Base-by-base conservation (phyloP, 805 yeast genomes). In the Ogataea trehaloabstinens region DNA sequence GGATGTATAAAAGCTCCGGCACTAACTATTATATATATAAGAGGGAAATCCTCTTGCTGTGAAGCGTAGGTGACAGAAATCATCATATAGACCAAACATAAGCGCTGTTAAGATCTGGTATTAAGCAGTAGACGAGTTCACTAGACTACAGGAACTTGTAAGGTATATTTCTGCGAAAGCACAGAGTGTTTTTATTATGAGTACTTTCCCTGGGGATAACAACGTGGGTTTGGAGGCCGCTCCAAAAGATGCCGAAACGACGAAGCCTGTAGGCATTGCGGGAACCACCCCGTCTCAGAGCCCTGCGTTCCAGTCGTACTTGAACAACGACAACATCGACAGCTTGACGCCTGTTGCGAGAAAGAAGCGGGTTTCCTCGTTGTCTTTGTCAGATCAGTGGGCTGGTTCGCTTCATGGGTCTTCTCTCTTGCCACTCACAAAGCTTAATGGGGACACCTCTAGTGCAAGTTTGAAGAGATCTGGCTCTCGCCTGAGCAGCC, bases 321-420 rank as follows among this genome's bases (percentile, higher is more conserved):
- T 83, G 45, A 82, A 83, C 52, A 82, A 81, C 47, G 89, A 83
- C 55, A 86, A 85, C 18, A 82, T 83, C 16, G 89, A 82, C 54
- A 73, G 74, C 39, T 61, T 83, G 54, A 73, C 72, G 38, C 90
- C 90, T 3, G 67, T 72, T 37, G 67, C 76, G 6, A 70, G 85
- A 58, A 78, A 73, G 49, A 78, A 79, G 54, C 63, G 82, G 31
- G 85, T 80, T 6, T 77, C 84, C 8, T 78, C 85, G 24, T 59
- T 83, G 28, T 82, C 89, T 17, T 66, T 83, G 32, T 74, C 84
- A 4, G 91, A 83, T 56, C 87, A 82, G 55, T 82, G 87, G 85
- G 78, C 63, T 6, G 66, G 63, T 11, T 53, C 63, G 4, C 37
- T 61, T 29, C 55, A 61, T 13, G 54, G 55, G 24, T 41, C 51